phyloP scores from a whole-genome alignment of 805 yeast species.

The Barnettozyma salicaria region DNA sequence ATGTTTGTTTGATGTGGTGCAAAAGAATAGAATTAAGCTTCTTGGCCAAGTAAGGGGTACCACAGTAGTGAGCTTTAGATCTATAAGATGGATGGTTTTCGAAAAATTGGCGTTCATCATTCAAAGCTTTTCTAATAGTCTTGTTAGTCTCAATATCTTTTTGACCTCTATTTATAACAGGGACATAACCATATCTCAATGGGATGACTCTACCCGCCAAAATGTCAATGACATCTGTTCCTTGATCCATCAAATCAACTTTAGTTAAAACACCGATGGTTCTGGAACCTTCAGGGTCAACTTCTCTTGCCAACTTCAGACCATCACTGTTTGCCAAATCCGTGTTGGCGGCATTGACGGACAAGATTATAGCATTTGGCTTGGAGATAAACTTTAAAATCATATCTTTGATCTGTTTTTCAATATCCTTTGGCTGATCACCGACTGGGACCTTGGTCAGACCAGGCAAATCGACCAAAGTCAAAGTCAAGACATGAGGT shows the following conservation, averaged over 20 bases:
- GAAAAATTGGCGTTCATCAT: conserved; percentile 73
- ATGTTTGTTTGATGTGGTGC: conserved; percentile 81
- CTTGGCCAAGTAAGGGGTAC: conserved; percentile 95
- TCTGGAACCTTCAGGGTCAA: conserved; percentile 93
- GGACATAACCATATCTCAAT: conserved; percentile 90
- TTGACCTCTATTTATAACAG: conserved; percentile 96
- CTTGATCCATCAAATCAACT: conserved; percentile 95
- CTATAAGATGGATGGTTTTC: conserved; percentile 87
- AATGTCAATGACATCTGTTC: conserved; percentile 95
- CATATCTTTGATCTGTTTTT: conserved; percentile 89
- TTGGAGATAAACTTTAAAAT: conserved; percentile 87
- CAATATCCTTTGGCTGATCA: conserved; percentile 97
- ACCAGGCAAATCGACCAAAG: conserved; percentile 95
- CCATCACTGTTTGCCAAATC: conserved; percentile 98
- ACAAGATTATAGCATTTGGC: conserved; percentile 90
- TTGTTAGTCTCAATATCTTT: conserved; percentile 87
- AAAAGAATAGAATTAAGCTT: conserved; percentile 81
- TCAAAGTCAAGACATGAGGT: conserved; percentile 89
- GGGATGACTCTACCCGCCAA: conserved; percentile 95
- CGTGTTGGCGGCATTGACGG: conserved; percentile 94
- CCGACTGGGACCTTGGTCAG: conserved; percentile 98
- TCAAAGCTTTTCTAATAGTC: conserved; percentile 81
- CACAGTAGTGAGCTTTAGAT: conserved; percentile 92
- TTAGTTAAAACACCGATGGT: conserved; percentile 96
- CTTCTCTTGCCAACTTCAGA: conserved; percentile 91